Percentiles rank a stretch among this genome's conserved stretches.
Conservation (phyloP, 805 yeast species). For the Kazachstania africana region DNA sequence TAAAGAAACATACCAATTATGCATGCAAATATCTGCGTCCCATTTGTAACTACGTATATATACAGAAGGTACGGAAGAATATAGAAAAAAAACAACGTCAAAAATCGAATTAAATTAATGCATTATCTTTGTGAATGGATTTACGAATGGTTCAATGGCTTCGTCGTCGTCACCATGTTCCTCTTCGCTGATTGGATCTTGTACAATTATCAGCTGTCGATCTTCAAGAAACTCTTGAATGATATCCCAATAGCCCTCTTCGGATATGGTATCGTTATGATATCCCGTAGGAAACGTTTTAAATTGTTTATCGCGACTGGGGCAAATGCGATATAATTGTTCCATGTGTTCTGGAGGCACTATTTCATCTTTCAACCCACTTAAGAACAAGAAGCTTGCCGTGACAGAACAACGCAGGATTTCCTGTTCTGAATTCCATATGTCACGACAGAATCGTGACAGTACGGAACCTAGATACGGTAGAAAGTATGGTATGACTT, state of each 20-base stretch:
- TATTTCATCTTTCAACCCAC: slow-evolving; percentile 74
- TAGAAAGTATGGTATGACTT: slow-evolving; percentile 61
- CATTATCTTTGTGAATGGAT: no score
- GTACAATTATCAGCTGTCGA: slow-evolving; percentile 17
- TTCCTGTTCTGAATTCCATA: slow-evolving; percentile 67
- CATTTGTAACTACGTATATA: no score
- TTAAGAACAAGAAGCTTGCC: slow-evolving; percentile 58
- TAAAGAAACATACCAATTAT: no score
- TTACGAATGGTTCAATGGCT: no score
- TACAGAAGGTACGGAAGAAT: no score
- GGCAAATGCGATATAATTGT: slow-evolving; percentile 39
- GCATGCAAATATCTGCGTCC: no score
- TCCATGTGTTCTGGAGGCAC: slow-evolving; percentile 85
- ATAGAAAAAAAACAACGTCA: no score
- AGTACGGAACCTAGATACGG: slow-evolving; percentile 50
- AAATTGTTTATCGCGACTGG: slow-evolving; percentile 39
- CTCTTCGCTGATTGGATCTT: no score
- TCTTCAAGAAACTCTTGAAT: slow-evolving; percentile 43
- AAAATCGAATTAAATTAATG: no score
- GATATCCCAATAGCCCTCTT: slow-evolving; percentile 67
- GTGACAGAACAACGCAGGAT: slow-evolving; percentile 38
- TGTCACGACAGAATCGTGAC: slow-evolving; percentile 55
- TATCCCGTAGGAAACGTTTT: slow-evolving; percentile 45
- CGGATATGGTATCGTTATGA: slow-evolving; percentile 77
- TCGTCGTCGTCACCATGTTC: no score